Evolutionary conservation across 352 stramenopile genomes (phyloP).

Genomic region (Halophytophthora polymorphica): DNA sequence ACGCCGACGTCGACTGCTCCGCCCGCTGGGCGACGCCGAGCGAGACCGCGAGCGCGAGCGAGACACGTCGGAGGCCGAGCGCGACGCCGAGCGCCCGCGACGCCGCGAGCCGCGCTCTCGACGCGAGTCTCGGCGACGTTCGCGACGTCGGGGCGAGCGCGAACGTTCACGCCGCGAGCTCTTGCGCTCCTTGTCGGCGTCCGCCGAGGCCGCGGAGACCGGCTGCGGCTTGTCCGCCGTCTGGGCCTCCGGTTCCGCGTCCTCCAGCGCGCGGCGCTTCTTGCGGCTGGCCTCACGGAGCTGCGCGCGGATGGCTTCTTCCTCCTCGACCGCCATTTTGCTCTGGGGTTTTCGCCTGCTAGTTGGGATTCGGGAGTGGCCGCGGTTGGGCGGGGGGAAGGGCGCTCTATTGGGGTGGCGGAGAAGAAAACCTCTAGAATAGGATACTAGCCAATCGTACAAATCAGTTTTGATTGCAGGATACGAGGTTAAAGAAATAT

Average conservation of each 20-base stretch:
- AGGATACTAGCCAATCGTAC: no score
- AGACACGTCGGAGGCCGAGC: slow-evolving; percentile 29
- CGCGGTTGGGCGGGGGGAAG: no score
- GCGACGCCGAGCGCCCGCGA: slow-evolving; percentile 1
- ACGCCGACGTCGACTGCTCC: slow-evolving; percentile 26
- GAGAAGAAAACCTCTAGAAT: no score
- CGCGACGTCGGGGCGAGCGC: slow-evolving; percentile 27
- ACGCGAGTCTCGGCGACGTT: slow-evolving; percentile 17
- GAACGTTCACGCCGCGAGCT: slow-evolving; percentile 24
- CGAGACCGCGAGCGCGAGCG: slow-evolving; percentile 39
- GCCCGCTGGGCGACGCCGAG: slow-evolving; percentile 25
- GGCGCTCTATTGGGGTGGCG: no score
- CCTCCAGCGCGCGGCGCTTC: slow-evolving; percentile 38
- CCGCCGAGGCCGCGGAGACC: slow-evolving; percentile 10
- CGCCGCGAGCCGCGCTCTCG: slow-evolving; percentile 33
- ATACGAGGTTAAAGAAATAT: no score
- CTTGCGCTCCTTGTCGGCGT: slow-evolving; percentile 25
- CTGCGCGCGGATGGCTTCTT: slow-evolving; percentile 72
- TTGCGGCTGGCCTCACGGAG: slow-evolving; percentile 69
- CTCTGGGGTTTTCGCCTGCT: no score
- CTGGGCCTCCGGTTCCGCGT: slow-evolving; percentile 15
- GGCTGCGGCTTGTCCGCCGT: slow-evolving; percentile 15
- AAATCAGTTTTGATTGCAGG: no score
- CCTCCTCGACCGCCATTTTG: slow-evolving; percentile 23
- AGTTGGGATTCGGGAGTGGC: no score